A percentile compares a stretch with the other conserved stretches of the same genome.
Evolutionary conservation across 345 rosid genomes (phyloP).

Genomic region (Pistacia integerrima): DNA sequence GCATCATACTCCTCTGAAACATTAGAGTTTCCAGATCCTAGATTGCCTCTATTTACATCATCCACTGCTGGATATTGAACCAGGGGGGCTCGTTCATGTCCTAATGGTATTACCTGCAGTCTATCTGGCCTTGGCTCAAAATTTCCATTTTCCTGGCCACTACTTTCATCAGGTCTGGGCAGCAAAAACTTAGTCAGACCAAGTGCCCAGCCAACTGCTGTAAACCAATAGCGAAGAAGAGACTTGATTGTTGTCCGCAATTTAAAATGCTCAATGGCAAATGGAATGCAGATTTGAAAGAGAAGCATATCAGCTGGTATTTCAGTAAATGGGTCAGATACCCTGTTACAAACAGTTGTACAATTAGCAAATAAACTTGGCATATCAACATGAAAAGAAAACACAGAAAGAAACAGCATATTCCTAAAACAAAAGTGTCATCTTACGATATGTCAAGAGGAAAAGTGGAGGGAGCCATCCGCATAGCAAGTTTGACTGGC

Average conservation of each 20-base stretch:
- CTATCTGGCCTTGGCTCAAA: slow-evolving; percentile 82
- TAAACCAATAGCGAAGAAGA: slow-evolving; percentile 90
- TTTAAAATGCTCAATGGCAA: slow-evolving; percentile 90
- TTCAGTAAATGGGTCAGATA: slow-evolving; percentile 97
- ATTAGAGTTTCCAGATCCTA: slow-evolving; percentile 41
- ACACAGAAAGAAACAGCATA: neutral
- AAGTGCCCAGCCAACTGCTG: slow-evolving; percentile 90
- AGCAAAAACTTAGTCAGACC: slow-evolving; percentile 82
- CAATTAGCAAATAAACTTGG: slow-evolving; percentile 22
- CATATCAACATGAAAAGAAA: slow-evolving; percentile 4
- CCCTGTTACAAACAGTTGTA: slow-evolving; percentile 49
- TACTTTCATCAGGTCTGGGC: slow-evolving; percentile 78
- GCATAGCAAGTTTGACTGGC: slow-evolving; percentile 95
- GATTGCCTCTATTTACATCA: slow-evolving; percentile 50
- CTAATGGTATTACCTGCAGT: slow-evolving; percentile 50
- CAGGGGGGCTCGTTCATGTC: slow-evolving; percentile 67
- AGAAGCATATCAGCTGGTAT: slow-evolving; percentile 98
- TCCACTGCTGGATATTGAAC: slow-evolving; percentile 53
- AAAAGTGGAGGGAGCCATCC: slow-evolving; percentile 82
- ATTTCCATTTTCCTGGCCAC: slow-evolving; percentile 75
- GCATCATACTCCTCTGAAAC: slow-evolving; percentile 63
- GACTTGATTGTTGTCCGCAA: slow-evolving; percentile 88
- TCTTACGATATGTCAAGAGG: slow-evolving; percentile 97
- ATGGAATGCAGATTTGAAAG: slow-evolving; percentile 97
- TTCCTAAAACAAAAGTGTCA: slow-evolving; percentile 4